Conservation (phyloP, 768 basidiomycete genomes). For the Artomyces pyxidatus region DNA sequence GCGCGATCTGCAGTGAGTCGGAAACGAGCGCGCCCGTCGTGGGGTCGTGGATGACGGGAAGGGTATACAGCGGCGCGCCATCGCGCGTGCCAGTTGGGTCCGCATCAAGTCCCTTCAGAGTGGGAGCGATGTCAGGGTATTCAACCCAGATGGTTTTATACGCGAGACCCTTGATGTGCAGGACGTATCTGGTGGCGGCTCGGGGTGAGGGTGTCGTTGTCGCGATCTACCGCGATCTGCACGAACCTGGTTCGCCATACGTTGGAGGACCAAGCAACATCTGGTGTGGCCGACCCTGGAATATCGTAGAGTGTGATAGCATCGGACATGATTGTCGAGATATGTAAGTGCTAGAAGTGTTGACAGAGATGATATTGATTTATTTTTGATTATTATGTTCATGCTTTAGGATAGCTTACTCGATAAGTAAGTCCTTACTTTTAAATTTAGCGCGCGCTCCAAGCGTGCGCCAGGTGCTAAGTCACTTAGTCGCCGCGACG, state of each 20-base stretch:
- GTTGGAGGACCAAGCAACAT: neutral
- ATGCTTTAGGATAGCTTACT: no score
- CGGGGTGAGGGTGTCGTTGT: no score
- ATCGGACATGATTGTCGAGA: no score
- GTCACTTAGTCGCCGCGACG: no score
- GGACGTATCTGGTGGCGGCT: neutral
- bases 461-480: no score
- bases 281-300: neutral
- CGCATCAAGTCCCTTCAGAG: neutral
- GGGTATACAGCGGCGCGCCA: slow-evolving; percentile 8
- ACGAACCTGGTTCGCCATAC: neutral
- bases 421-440: no score
- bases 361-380: neutral
- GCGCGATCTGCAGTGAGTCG: slow-evolving; percentile 13
- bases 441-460: no score
- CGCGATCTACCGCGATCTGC: no score
- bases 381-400: neutral
- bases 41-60: slow-evolving; percentile 14
- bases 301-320: neutral
- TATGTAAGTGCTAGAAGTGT: no score
- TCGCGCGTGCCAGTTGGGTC: neutral
- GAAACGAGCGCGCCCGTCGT: slow-evolving; percentile 8
- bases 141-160: neutral
- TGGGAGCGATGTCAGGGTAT: neutral
- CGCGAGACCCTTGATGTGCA: neutral